A percentile compares a stretch with the other conserved stretches of the same genome.
These are phyloP conservation scores for Pleurostoma richardsiae DNA, from an alignment of 2,329 filamentous ascomycete genomes.

Conservation along the genomic window DNA sequence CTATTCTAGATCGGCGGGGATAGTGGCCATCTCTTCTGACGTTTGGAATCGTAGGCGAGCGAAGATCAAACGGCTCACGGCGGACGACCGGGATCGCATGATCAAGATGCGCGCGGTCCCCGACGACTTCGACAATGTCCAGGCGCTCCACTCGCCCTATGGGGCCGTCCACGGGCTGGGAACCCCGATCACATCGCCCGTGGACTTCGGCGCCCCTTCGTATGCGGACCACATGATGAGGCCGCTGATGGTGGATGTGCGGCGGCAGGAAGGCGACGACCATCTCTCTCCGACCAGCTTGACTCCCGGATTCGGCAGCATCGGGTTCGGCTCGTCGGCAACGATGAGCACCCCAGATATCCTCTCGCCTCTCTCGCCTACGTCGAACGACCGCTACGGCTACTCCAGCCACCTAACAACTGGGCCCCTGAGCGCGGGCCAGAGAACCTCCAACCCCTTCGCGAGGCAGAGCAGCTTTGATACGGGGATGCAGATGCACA, in stretches of 20 bases:
- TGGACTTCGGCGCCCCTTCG: constrained; percentile 40
- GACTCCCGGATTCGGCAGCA: constrained; percentile 61
- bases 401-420: constrained; percentile 43
- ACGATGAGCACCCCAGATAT: constrained; percentile 48
- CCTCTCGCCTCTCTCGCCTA: constrained; percentile 52
- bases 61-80: constrained; percentile 66
- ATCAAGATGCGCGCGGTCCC: constrained; percentile 68
- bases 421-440: constrained; percentile 36
- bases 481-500: constrained; percentile 37
- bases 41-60: constrained; percentile 45
- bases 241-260: constrained; percentile 64
- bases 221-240: constrained; percentile 60
- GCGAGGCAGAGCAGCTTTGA: constrained; percentile 43
- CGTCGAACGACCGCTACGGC: constrained; percentile 48
- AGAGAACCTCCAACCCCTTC: constrained; percentile 47
- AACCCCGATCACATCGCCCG: constrained; percentile 40
- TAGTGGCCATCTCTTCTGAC: constrained; percentile 2
- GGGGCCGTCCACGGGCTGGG: constrained; percentile 53
- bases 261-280: constrained; percentile 58
- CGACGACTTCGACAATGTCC: constrained; percentile 66
- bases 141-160: constrained; percentile 63
- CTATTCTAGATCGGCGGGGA: neutral
- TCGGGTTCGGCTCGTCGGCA: constrained; percentile 55
- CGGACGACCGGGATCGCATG: constrained; percentile 66
- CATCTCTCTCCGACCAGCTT: constrained; percentile 64